phyloP scores from a whole-genome alignment of 2,329 filamentous ascomycete species.

The Penicillium vulpinum region DNA sequence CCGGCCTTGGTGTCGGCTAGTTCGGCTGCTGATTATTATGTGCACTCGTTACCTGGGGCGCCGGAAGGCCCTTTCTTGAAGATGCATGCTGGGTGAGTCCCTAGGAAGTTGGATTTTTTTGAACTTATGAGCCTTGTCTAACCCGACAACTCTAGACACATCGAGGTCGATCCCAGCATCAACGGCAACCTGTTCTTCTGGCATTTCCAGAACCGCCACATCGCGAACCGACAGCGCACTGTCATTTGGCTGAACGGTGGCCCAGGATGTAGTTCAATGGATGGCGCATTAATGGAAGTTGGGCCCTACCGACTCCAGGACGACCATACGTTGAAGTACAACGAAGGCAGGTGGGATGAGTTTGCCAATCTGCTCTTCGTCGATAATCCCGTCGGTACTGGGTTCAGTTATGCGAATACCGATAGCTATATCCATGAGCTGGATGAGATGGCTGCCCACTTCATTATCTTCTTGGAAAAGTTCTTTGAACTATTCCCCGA shows the following conservation, averaged over 20 bases:
- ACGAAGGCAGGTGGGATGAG: slow-evolving; percentile 97
- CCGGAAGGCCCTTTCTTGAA: slow-evolving; percentile 78
- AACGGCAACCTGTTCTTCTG: slow-evolving; percentile 98
- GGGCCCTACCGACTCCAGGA: slow-evolving; percentile 87
- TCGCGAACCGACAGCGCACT: slow-evolving; percentile 84
- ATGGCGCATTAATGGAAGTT: slow-evolving; percentile 94
- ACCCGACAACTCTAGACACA: slow-evolving; percentile 62
- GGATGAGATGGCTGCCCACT: slow-evolving; percentile 83
- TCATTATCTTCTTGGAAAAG: slow-evolving; percentile 84
- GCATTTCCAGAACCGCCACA: slow-evolving; percentile 95
- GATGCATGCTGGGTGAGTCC: slow-evolving; percentile 93
- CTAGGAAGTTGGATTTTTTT: not conserved
- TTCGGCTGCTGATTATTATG: slow-evolving; percentile 83
- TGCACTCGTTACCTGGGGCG: slow-evolving; percentile 79
- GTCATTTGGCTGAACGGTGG: slow-evolving; percentile 98
- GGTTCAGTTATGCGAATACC: slow-evolving; percentile 92
- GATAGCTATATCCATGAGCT: slow-evolving; percentile 84
- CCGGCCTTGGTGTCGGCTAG: slow-evolving; percentile 41
- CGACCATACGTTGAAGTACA: slow-evolving; percentile 69
- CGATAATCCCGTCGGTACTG: slow-evolving; percentile 94
- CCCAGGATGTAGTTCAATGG: slow-evolving; percentile 95
- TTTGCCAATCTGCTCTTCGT: slow-evolving; percentile 97
- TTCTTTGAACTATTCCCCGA: slow-evolving; percentile 90
- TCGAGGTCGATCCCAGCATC: slow-evolving; percentile 80
- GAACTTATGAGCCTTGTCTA: not conserved